Conservation (phyloP, 139 green algal genomes). For the Microglena sp. region DNA sequence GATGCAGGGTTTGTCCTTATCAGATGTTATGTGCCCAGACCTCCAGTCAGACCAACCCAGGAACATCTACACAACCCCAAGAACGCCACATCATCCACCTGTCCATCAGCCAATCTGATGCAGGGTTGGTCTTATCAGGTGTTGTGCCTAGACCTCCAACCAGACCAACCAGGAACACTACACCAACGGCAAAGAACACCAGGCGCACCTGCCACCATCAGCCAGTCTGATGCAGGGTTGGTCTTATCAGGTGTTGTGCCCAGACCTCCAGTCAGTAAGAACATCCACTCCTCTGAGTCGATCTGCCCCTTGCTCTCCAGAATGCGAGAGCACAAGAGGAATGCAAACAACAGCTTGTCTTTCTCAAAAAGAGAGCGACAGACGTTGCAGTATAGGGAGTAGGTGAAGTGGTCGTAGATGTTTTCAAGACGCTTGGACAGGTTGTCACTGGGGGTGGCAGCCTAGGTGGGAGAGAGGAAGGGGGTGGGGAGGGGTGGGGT, state of each 20-base stretch:
- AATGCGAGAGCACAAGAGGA: constrained; percentile 59
- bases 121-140: constrained; percentile 40
- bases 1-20: constrained; percentile 48
- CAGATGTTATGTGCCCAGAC: neutral
- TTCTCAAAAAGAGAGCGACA: constrained; percentile 64
- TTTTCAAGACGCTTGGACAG: constrained; percentile 44
- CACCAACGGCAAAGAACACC: no score
- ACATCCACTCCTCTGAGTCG: constrained; percentile 53
- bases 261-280: constrained; percentile 59
- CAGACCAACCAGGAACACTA: no score
- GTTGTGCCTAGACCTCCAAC: constrained; percentile 27
- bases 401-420: constrained; percentile 72
- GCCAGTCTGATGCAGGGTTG: constrained; percentile 61
- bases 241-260: constrained; percentile 6
- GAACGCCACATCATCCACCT: no score
- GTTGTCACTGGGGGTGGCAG: constrained; percentile 32
- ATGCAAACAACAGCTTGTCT: constrained; percentile 76
- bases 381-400: constrained; percentile 29
- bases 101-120: constrained; percentile 47
- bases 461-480: no score
- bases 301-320: constrained; percentile 43
- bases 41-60: constrained; percentile 60
- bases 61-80: no score
- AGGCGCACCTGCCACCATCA: no score
- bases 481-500: no score